Base-by-base conservation (phyloP, 2,329 filamentous ascomycete genomes). In the Aureobasidium sp. region DNA sequence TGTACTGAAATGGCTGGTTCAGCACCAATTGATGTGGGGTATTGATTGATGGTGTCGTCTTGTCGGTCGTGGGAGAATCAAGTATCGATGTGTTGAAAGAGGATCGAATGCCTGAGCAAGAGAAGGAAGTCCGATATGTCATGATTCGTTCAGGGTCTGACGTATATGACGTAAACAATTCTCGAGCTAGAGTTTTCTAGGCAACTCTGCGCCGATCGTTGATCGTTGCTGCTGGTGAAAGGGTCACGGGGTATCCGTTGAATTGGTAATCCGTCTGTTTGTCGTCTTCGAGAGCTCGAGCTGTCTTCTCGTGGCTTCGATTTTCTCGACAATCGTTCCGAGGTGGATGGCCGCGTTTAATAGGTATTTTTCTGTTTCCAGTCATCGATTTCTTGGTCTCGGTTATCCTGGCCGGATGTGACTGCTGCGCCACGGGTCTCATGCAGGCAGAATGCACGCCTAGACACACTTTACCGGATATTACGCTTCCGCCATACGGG, bases 161-260 rank as follows among this genome's bases (percentile, higher is more conserved):
- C 17, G 40, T 30, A 16, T 4, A 49, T 37, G 30, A 49, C 47
- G 47, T 50, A 22, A 30, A 49, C 12, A 16, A 22, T 32, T n/a
- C 17, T 34, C 3, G 3, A 6, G 8, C 41, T 45, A 45, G 29
- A 22, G 27, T n/a, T 24, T 45, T 45, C 19, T 45, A 17, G 42
- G 30, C 29, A 47, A 50, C n/a, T 34, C 47, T 21, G 25, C 16
- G 47, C 24, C 12, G 47, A 50, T 50, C 47, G 19, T 29, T 22
- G 24, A 14, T 49, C 16, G 32, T 30, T 10, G 29, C 25, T 35
- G 34, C 32, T 22, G 45, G 6, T 16, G 25, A 40, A 32, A 3
- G 25, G 37, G 47, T 51, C 47, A 51, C 47, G 37, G 16, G 34
- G 30, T 39, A 39, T 49, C 30, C 30, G 45, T 49, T 49, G 45